phyloP scores from a whole-genome alignment of 345 rosid genomes.

The Sapria himalayana region DNA sequence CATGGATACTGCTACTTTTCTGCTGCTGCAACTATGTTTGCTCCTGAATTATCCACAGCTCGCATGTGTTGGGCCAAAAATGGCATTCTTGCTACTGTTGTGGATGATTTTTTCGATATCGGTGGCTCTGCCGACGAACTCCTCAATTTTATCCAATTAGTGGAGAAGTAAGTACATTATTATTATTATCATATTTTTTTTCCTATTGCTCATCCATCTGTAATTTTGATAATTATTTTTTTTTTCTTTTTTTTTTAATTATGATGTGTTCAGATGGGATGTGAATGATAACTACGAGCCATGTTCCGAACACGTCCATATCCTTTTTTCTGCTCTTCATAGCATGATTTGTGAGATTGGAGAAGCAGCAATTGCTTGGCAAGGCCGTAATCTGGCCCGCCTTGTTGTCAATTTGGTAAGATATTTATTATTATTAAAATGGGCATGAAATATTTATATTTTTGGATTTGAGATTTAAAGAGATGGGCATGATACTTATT shows the following conservation, averaged over 20 bases:
- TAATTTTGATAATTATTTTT: slow-evolving; percentile 2
- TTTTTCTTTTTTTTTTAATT: neutral
- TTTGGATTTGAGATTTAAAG: too few relatives aligned
- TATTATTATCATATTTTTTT: neutral
- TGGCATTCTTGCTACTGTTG: slow-evolving; percentile 61
- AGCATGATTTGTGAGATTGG: slow-evolving; percentile 53
- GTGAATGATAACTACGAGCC: slow-evolving; percentile 18
- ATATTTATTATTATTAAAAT: too few relatives aligned
- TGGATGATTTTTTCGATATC: slow-evolving; percentile 77
- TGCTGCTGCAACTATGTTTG: slow-evolving; percentile 41
- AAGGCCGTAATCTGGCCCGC: slow-evolving; percentile 33
- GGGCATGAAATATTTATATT: too few relatives aligned
- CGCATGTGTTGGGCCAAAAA: slow-evolving; percentile 92
- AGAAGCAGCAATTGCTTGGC: slow-evolving; percentile 32
- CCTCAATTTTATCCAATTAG: slow-evolving; percentile 36
- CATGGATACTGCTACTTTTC: slow-evolving; percentile 66
- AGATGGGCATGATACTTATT: too few relatives aligned
- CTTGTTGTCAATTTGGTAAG: slow-evolving; percentile 42
- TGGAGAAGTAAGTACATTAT: slow-evolving; percentile 29
- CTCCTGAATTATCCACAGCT: slow-evolving; percentile 56
- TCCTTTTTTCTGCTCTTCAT: slow-evolving; percentile 49
- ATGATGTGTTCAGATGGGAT: slow-evolving; percentile 46
- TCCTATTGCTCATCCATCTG: neutral
- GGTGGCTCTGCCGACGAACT: slow-evolving; percentile 70
- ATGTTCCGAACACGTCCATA: slow-evolving; percentile 62